A percentile compares a stretch with the other conserved stretches of the same genome.
Evolutionary conservation across 2,329 filamentous ascomycete species (phyloP).

Genomic region (Nectriaceae sp.): DNA sequence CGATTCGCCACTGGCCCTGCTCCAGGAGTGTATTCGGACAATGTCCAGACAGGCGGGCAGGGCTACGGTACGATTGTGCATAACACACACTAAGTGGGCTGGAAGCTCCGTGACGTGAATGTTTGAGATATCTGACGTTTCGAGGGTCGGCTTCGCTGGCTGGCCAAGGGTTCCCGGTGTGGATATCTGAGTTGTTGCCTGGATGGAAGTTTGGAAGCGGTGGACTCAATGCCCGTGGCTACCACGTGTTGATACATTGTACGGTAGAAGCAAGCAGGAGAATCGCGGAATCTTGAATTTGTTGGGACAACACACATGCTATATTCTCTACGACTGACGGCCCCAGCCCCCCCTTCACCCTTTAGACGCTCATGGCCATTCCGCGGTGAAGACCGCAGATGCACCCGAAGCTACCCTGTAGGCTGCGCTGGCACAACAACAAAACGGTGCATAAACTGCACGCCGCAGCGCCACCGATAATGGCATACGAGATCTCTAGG

Average conservation of each 20-base stretch:
- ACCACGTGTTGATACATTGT: no score
- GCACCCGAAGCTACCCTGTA: neutral
- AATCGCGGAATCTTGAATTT: no score
- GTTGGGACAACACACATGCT: no score
- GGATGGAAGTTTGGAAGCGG: no score
- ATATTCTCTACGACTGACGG: no score
- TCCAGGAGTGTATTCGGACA: conserved; percentile 71
- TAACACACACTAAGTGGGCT: conserved; percentile 17
- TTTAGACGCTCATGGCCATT: neutral
- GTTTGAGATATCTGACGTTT: neutral
- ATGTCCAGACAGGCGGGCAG: conserved; percentile 71
- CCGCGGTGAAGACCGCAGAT: neutral
- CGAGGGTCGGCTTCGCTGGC: no score
- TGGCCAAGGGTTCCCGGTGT: no score
- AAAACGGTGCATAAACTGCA: neutral
- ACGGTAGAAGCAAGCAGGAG: no score
- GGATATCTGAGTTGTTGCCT: no score
- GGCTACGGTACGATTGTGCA: conserved; percentile 58
- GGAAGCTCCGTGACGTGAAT: neutral
- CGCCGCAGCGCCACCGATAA: neutral
- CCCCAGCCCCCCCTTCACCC: no score
- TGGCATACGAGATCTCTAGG: neutral
- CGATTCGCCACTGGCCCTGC: conserved; percentile 55
- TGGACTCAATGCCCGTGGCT: no score
- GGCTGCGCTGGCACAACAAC: neutral